Evolutionary conservation across 768 basidiomycete species (phyloP).

Genomic region (Suillus placidus): DNA sequence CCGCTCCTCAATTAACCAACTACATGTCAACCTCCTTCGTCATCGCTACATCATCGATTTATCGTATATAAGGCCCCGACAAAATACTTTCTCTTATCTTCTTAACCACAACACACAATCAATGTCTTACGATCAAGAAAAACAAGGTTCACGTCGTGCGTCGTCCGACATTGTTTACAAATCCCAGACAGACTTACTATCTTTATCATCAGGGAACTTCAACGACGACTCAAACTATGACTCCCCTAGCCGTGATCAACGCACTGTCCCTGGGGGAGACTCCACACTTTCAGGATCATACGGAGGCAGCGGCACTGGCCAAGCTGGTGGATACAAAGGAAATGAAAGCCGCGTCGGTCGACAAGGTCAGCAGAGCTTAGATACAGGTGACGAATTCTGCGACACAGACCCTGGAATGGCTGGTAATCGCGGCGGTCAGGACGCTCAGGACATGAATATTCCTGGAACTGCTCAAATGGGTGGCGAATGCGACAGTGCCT

Average conservation of each 20-base stretch:
- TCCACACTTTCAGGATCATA: constrained; percentile 5
- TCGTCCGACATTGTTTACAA: neutral
- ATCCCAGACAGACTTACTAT: neutral
- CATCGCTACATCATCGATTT: constrained; percentile 13
- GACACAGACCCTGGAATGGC: constrained; percentile 15
- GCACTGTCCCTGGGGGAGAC: neutral
- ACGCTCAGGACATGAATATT: neutral
- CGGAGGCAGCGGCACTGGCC: constrained; percentile 14
- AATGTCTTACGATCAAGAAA: constrained; percentile 13
- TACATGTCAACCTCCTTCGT: neutral
- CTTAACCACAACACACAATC: neutral
- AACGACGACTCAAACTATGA: constrained; percentile 11
- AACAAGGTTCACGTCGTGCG: constrained; percentile 7
- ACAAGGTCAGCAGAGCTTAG: neutral
- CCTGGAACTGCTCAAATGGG: constrained; percentile 11
- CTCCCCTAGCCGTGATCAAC: neutral
- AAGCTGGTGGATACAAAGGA: constrained; percentile 15
- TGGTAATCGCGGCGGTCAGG: neutral
- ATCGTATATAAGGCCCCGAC: neutral
- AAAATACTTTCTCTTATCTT: neutral
- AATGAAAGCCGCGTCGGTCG: neutral
- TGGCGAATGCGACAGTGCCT: neutral
- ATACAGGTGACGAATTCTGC: neutral
- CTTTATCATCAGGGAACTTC: constrained; percentile 7
- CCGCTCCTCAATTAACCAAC: neutral